These are phyloP conservation scores for Nicotiana tomentosiformis DNA, from an alignment of 257 asterid genomes.

Conservation along the genomic window DNA sequence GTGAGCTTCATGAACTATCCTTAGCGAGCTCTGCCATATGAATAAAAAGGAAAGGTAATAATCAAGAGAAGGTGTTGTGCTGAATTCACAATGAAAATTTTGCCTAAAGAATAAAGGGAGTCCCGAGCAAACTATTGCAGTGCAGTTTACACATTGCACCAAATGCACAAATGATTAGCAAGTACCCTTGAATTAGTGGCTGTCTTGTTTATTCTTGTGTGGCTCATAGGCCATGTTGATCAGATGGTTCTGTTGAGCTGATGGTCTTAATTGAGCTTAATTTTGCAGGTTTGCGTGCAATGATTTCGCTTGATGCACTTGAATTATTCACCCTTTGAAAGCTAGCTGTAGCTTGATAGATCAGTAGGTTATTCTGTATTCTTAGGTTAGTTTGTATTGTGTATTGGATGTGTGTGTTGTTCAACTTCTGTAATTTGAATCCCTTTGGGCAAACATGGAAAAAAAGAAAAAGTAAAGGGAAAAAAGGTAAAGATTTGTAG, in stretches of 20 bases:
- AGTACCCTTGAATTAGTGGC: slow-evolving; percentile 7
- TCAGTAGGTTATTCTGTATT: slow-evolving; percentile 29
- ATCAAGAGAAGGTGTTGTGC: slow-evolving; percentile 11
- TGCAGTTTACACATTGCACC: slow-evolving; percentile 7
- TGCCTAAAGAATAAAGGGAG: background rate
- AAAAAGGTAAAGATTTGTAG: slow-evolving; percentile 5
- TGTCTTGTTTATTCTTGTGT: slow-evolving; percentile 16
- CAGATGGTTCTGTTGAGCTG: slow-evolving; percentile 12
- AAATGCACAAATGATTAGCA: background rate
- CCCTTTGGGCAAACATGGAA: slow-evolving; percentile 2
- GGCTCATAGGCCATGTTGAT: slow-evolving; percentile 21
- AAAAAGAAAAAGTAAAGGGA: background rate
- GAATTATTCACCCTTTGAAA: slow-evolving; percentile 24
- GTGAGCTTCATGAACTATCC: slow-evolving; percentile 83
- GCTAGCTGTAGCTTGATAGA: slow-evolving; percentile 38
- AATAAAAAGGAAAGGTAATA: slow-evolving; percentile 3
- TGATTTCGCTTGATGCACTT: slow-evolving; percentile 18
- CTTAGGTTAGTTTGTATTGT: slow-evolving; percentile 34
- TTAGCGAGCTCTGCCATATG: slow-evolving; percentile 51
- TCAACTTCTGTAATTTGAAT: slow-evolving; percentile 7
- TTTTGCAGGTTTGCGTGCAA: slow-evolving; percentile 37
- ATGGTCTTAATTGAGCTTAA: slow-evolving; percentile 18
- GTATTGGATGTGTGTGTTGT: slow-evolving; percentile 11
- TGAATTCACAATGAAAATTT: background rate
- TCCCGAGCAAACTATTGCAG: background rate